These are phyloP conservation scores for Colletotrichum phormii DNA, from an alignment of 2,329 filamentous ascomycete genomes.

Conservation along the genomic window DNA sequence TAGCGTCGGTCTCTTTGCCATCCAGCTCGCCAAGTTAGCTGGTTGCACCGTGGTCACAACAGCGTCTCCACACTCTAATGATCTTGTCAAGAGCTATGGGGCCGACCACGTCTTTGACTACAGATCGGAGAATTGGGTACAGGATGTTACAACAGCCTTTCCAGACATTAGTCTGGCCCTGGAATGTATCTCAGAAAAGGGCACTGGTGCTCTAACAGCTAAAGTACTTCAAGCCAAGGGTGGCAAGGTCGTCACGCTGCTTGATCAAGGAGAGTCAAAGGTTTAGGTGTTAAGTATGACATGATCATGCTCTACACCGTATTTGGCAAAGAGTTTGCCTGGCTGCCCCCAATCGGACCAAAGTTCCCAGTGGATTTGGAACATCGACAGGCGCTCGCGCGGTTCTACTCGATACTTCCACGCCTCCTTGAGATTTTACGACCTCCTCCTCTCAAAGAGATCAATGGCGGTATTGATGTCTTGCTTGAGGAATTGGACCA, in stretches of 20 bases:
- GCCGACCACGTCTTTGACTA: slow-evolving; percentile 62
- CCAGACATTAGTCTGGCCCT: slow-evolving; percentile 44
- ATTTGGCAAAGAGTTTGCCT: slow-evolving; percentile 41
- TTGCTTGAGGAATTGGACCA: slow-evolving; percentile 37
- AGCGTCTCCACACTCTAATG: slow-evolving; percentile 46
- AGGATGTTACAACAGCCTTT: slow-evolving; percentile 16
- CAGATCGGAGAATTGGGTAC: slow-evolving; percentile 32
- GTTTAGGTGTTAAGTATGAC: slow-evolving; percentile 38
- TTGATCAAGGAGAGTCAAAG: slow-evolving; percentile 39
- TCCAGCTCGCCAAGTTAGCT: slow-evolving; percentile 20
- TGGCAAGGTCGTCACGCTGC: slow-evolving; percentile 44
- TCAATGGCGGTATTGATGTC: slow-evolving; percentile 37
- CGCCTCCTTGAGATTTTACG: slow-evolving; percentile 29
- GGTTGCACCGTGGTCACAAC: slow-evolving; percentile 26
- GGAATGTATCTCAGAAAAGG: slow-evolving; percentile 46
- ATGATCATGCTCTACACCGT: slow-evolving; percentile 42
- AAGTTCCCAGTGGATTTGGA: slow-evolving; percentile 43
- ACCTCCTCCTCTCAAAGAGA: slow-evolving; percentile 37
- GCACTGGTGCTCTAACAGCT: slow-evolving; percentile 43
- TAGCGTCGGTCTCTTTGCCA: slow-evolving; percentile 27
- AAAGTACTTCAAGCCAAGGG: slow-evolving; percentile 40
- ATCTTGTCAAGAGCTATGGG: slow-evolving; percentile 54
- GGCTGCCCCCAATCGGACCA: slow-evolving; percentile 43
- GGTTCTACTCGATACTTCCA: slow-evolving; percentile 40
- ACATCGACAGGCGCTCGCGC: slow-evolving; percentile 40